These are phyloP conservation scores for Cenchrus purpureus DNA, from an alignment of 176 grass and related monocot species.

Conservation along the genomic window DNA sequence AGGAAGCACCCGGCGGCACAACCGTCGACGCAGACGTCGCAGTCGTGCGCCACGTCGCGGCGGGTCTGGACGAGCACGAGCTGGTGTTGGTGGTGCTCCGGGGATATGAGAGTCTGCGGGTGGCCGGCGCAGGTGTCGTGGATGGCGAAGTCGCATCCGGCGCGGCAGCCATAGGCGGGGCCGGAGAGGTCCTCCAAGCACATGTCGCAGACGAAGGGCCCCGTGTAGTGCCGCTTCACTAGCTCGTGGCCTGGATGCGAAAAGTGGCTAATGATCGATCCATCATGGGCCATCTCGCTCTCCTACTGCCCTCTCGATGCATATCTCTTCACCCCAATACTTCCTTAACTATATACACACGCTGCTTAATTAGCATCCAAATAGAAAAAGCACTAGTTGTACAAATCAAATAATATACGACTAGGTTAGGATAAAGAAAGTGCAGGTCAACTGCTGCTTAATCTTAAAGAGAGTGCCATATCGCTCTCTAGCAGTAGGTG, in stretches of 20 bases:
- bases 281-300: background rate
- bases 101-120: background rate
- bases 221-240: conserved; percentile 8
- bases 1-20: conserved; percentile 15
- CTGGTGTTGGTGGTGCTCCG: background rate
- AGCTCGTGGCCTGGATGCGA: conserved; percentile 17
- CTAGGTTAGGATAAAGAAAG: too few relatives aligned
- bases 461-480: too few relatives aligned
- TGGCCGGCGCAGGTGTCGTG: conserved; percentile 18
- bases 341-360: too few relatives aligned
- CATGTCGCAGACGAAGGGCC: conserved; percentile 3
- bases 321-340: background rate
- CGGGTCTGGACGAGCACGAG: conserved; percentile 13
- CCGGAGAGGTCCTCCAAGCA: conserved; percentile 5
- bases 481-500: too few relatives aligned
- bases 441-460: too few relatives aligned
- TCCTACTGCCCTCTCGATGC: too few relatives aligned
- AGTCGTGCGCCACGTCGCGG: background rate
- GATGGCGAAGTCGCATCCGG: conserved; percentile 14
- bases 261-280: background rate
- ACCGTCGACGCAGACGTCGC: background rate
- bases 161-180: background rate
- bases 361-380: too few relatives aligned
- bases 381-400: too few relatives aligned
- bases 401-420: too few relatives aligned